Percentiles rank a stretch among this genome's conserved stretches.
Evolutionary conservation across 257 asterid species (phyloP).

Genomic region (Cordia subcordata): DNA sequence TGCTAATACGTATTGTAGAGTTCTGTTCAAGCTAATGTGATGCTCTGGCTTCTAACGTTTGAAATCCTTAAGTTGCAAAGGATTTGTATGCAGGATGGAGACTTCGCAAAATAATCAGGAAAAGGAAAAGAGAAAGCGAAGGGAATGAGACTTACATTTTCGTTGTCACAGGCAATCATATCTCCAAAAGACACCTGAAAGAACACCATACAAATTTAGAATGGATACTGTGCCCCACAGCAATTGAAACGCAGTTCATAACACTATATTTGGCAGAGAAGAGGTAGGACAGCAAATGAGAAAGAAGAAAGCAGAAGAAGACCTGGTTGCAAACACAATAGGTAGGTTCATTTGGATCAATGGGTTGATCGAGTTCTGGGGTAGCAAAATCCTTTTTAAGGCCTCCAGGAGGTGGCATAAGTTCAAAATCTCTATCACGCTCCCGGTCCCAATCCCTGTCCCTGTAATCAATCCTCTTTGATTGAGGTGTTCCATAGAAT

Average conservation of each 20-base stretch:
- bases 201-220: constrained; percentile 12
- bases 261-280: no score
- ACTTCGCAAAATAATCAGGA: constrained; percentile 6
- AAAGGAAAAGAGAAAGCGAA: constrained; percentile 6
- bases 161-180: constrained; percentile 99
- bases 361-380: constrained; percentile 81
- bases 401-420: constrained; percentile 99
- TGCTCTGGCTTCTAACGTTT: neutral
- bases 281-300: neutral
- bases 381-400: constrained; percentile 69
- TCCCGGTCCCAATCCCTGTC: constrained; percentile 92
- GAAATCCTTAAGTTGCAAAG: neutral
- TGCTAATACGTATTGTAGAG: neutral
- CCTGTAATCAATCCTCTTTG: constrained; percentile 71
- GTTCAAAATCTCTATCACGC: constrained; percentile 89
- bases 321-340: constrained; percentile 98
- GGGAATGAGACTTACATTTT: constrained; percentile 43
- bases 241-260: neutral
- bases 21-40: no score
- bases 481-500: constrained; percentile 54
- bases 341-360: constrained; percentile 94
- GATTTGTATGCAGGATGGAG: neutral
- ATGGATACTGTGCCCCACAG: neutral
- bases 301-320: constrained; percentile 15
- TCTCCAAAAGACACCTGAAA: constrained; percentile 93